Evolutionary conservation across 176 grass and related monocot species (phyloP).

Genomic region (Cymbopogon citratus): DNA sequence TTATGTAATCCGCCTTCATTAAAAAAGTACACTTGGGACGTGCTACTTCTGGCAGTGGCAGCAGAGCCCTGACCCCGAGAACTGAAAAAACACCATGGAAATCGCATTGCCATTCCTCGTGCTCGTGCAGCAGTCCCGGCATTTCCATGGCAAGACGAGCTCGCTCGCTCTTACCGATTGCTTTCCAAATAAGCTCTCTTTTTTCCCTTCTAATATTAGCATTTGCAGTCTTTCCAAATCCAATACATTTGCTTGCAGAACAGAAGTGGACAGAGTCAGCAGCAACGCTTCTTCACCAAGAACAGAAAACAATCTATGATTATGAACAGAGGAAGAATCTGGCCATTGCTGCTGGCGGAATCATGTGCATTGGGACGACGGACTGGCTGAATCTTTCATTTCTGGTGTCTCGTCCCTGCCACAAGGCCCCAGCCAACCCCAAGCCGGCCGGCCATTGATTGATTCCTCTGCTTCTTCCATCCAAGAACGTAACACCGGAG

Average conservation of each 20-base stretch:
- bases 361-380: neutral
- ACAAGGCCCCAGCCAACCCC: neutral
- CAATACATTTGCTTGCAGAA: neutral
- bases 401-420: neutral
- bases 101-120: neutral
- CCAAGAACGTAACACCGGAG: neutral
- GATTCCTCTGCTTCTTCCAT: neutral
- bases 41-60: slow-evolving; percentile 36
- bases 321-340: neutral
- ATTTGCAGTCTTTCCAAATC: neutral
- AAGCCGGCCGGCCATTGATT: neutral
- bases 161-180: neutral
- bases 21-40: slow-evolving; percentile 37
- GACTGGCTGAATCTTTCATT: neutral
- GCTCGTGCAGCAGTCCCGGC: neutral
- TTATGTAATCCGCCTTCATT: slow-evolving; percentile 11
- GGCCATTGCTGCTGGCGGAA: slow-evolving; percentile 3
- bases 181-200: neutral
- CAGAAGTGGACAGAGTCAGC: neutral
- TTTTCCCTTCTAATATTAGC: neutral
- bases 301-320: neutral
- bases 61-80: neutral
- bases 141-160: neutral
- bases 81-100: neutral
- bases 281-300: neutral